Base-by-base conservation (phyloP, 2,329 filamentous ascomycete species). In the Colletotrichum liriopes region DNA sequence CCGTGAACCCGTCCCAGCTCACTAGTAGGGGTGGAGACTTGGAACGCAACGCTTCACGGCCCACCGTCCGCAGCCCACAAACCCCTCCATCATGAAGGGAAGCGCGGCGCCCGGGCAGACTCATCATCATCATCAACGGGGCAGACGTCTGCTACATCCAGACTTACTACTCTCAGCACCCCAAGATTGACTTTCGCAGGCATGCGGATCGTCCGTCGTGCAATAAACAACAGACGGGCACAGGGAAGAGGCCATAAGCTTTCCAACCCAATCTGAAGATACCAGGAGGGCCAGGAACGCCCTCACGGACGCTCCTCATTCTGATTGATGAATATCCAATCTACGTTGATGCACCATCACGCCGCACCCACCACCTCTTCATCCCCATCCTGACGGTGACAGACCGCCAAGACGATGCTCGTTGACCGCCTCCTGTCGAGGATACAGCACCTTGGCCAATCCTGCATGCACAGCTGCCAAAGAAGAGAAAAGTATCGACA, bases 361-460 rank as follows among this genome's bases (percentile, higher is more conserved):
- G 51, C 43, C 23, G 51, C 66, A 69, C 60, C 23, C 67, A 60
- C 47, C 37, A 61, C 39, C 16, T 37, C 54, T 67, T 51, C 47
- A 39, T 61, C 56, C 68, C 23, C n/a, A 49, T 35, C 47, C 55
- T 49, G 43, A 61, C 23, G 39, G 61, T 59, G 51, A 65, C 66
- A 47, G 67, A 70, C 61, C 67, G 67, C 67, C 67, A 65, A 65
- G 61, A 37, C n/a, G 20, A 65, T 52, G 23, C 11, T 66, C 58
- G 62, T 59, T 71, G 68, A 71, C 68, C 68, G 68, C 68, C 43
- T 67, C 58, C 55, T 58, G 43, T 60, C 54, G 37, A 58, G 51
- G 26, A 35, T 45, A 60, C 56, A 43, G 32, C 41, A 6, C 39
- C 47, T 47, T 45, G 49, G 51, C 26, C 49, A 41, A 54, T 64